Percentiles rank a stretch among this genome's conserved stretches.
Evolutionary conservation across 768 basidiomycete genomes (phyloP).

Genomic region (Tulasnella sp.): DNA sequence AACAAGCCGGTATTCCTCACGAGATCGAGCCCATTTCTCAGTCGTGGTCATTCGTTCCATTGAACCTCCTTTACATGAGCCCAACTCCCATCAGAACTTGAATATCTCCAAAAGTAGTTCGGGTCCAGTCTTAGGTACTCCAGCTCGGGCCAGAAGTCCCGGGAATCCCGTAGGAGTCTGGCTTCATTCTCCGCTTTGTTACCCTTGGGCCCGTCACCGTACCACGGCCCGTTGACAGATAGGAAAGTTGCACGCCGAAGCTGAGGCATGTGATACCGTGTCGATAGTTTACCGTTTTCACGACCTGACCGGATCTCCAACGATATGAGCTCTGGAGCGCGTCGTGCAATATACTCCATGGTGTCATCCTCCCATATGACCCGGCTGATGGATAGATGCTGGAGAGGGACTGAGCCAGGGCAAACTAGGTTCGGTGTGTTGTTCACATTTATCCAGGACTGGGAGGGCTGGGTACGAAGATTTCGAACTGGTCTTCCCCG

Average conservation of each 20-base stretch:
- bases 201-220: background rate
- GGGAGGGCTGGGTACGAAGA: background rate
- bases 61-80: background rate
- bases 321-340: background rate
- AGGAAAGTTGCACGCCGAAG: background rate
- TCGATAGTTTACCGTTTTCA: background rate
- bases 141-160: background rate
- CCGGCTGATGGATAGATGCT: background rate
- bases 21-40: too few relatives aligned
- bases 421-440: background rate
- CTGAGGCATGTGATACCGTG: background rate
- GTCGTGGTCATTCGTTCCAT: too few relatives aligned
- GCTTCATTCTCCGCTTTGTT: background rate
- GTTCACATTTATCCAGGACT: background rate
- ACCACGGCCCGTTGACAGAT: background rate
- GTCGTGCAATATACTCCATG: background rate
- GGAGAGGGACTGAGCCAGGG: background rate
- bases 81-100: background rate
- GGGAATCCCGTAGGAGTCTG: background rate
- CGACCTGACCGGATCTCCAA: background rate
- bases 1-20: too few relatives aligned
- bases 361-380: background rate
- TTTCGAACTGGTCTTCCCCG: background rate
- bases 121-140: background rate
- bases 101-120: background rate